phyloP scores from a whole-genome alignment of 2,329 filamentous ascomycete genomes.

The Helminthosporium solani region DNA sequence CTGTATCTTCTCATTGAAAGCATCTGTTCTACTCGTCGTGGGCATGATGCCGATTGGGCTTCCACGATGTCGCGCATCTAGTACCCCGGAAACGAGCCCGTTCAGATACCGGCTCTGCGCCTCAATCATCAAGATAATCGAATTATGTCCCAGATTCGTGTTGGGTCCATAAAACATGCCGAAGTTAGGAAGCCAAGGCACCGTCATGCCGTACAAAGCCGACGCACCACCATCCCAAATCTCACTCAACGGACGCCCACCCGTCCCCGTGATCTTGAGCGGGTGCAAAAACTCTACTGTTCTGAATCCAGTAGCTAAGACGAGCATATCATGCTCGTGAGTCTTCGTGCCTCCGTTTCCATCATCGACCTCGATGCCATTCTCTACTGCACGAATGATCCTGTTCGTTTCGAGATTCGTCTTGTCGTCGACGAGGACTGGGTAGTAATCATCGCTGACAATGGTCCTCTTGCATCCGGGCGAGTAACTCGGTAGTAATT shows the following conservation, averaged over 20 bases:
- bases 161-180: constrained; percentile 61
- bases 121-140: constrained; percentile 64
- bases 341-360: constrained; percentile 29
- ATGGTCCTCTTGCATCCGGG: constrained; percentile 58
- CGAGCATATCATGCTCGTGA: constrained; percentile 56
- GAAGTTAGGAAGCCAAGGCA: constrained; percentile 57
- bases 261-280: constrained; percentile 53
- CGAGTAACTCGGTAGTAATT: constrained; percentile 55
- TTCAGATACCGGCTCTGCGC: constrained; percentile 58
- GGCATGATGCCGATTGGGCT: constrained; percentile 50
- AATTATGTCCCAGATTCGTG: constrained; percentile 56
- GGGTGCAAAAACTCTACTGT: constrained; percentile 61
- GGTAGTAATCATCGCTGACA: constrained; percentile 58
- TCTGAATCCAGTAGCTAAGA: constrained; percentile 61
- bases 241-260: constrained; percentile 47
- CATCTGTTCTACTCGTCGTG: constrained; percentile 40
- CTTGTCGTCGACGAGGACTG: constrained; percentile 49
- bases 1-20: constrained; percentile 53
- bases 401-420: constrained; percentile 53
- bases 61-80: constrained; percentile 46
- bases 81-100: constrained; percentile 51
- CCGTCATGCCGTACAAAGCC: constrained; percentile 54
- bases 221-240: constrained; percentile 58
- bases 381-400: constrained; percentile 50
- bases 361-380: constrained; percentile 49